Percentiles rank a stretch among this genome's conserved stretches.
Evolutionary conservation across 2,329 filamentous ascomycete species (phyloP).

Genomic region (Colletotrichum liriopes): DNA sequence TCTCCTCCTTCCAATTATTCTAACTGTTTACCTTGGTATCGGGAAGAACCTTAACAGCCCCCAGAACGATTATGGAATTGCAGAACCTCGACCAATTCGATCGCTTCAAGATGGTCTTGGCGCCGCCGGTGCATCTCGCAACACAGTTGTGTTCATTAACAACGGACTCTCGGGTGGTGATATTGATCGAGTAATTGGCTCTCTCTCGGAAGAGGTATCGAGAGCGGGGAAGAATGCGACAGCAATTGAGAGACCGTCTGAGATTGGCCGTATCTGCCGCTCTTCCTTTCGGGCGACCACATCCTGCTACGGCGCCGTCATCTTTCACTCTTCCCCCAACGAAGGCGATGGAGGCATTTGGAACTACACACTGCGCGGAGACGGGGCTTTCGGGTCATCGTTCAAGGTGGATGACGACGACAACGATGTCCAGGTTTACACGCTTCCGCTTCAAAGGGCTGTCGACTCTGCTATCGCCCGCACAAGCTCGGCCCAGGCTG

Average conservation of each 20-base stretch:
- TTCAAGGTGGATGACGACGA: conserved; percentile 69
- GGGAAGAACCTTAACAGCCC: conserved; percentile 88
- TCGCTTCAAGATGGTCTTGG: conserved; percentile 60
- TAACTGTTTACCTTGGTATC: conserved; percentile 75
- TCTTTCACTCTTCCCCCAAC: conserved; percentile 78
- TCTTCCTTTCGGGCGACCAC: conserved; percentile 76
- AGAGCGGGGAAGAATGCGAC: conserved; percentile 49
- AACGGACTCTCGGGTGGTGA: conserved; percentile 79
- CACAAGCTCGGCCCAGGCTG: conserved; percentile 53
- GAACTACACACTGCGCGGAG: conserved; percentile 82
- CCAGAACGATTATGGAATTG: conserved; percentile 82
- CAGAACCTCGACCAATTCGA: conserved; percentile 71
- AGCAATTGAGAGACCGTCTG: conserved; percentile 45
- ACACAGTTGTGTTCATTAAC: conserved; percentile 85
- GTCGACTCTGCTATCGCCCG: conserved; percentile 76
- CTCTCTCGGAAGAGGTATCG: conserved; percentile 60
- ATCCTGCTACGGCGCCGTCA: conserved; percentile 79
- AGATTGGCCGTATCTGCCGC: conserved; percentile 66
- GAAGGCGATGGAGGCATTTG: conserved; percentile 65
- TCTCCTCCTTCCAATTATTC: conserved; percentile 71
- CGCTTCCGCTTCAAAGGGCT: conserved; percentile 78
- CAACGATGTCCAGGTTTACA: conserved; percentile 78
- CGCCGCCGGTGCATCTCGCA: conserved; percentile 54
- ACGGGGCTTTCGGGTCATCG: conserved; percentile 68
- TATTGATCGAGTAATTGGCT: conserved; percentile 79